Evolutionary conservation across 164 flowering plant genomes (phyloP).

Genomic region (Stephania yunnanensis): DNA sequence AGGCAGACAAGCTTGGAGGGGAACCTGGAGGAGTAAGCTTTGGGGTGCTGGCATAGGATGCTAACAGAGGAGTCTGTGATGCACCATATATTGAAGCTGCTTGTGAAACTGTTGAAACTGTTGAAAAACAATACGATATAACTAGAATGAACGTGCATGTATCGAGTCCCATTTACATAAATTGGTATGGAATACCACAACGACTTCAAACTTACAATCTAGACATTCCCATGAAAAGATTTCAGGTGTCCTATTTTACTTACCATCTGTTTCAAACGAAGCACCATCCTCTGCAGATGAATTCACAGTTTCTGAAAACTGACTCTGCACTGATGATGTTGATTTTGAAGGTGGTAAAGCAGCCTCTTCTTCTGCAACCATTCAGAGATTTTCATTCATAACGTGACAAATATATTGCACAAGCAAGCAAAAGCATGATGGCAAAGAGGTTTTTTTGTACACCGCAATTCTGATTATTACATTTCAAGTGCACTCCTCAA

Average conservation of each 20-base stretch:
- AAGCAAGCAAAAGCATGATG: background rate
- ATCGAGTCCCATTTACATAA: background rate
- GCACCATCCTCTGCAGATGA: conserved; percentile 38
- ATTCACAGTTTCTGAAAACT: conserved; percentile 40
- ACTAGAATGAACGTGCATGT: background rate
- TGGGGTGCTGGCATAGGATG: conserved; percentile 73
- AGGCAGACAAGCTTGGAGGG: conserved; percentile 62
- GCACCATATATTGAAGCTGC: conserved; percentile 49
- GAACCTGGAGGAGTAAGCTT: conserved; percentile 82
- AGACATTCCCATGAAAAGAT: background rate
- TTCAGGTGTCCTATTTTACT: conserved; percentile 26
- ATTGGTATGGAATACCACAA: background rate
- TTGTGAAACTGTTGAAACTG: conserved; percentile 6
- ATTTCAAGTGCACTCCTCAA: background rate
- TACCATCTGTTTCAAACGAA: conserved; percentile 47
- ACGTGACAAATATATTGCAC: background rate
- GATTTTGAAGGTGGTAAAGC: conserved; percentile 34
- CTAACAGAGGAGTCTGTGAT: conserved; percentile 50
- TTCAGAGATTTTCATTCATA: background rate
- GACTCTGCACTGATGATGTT: conserved; percentile 38
- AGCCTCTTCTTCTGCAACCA: conserved; percentile 52
- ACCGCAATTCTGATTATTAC: too few species aligned
- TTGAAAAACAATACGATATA: background rate
- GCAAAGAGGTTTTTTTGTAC: background rate
- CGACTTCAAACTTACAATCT: background rate